Evolutionary conservation across 2,329 filamentous ascomycete genomes (phyloP), one percentile per base, ranked within the genome.

Genomic region (Cryphonectria naterciae): DNA sequence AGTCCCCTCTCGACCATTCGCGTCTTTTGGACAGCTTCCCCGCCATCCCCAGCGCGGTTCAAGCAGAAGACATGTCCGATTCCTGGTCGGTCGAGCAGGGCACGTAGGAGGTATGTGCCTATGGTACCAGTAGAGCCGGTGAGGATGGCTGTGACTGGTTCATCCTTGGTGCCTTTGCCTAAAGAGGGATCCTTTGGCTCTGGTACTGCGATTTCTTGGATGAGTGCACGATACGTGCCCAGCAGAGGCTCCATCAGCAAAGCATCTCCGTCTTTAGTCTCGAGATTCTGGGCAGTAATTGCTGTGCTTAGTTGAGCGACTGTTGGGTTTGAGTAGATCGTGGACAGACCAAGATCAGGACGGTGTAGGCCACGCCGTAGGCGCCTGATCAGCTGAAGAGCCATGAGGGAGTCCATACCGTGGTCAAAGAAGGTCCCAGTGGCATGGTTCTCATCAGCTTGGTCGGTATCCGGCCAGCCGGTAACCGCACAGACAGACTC

Each of bases 51-150:
- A 17, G 68, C 62, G 35, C 68, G 64, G 25, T 70, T 67, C 3
- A 70, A 7, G 41, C 64, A 70, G 35, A 54, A 70, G 6, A 70
- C 25, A 4, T 52, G 64, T 2, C 28, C 25, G 35, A 67, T 67
- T 43, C 64, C 68, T 25, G 56, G 54, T 10, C 35, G 64, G 35
- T 70, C 64, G 19, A 70, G 68, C 43, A 70, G 25, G 22, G 56
- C 64, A 19, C 35, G 58, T 35, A 70, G n/a, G 17, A 70, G 63
- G 22, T 54, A 70, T 3, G 64, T 67, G 32, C 68, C 68, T 5
- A 67, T 49, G 4, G 68, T 70, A 43, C 68, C 68, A 39, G 68
- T 70, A 2, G 86, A 75, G 0, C 82, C 83, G 41, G 68, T 70
- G 22, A 67, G 64, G 35, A 70, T 8, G 32, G 37, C 64, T 19